A percentile compares a stretch with the other conserved stretches of the same genome.
Evolutionary conservation across 106 monocot species (phyloP).

Genomic region (Xerophyta viscosa): DNA sequence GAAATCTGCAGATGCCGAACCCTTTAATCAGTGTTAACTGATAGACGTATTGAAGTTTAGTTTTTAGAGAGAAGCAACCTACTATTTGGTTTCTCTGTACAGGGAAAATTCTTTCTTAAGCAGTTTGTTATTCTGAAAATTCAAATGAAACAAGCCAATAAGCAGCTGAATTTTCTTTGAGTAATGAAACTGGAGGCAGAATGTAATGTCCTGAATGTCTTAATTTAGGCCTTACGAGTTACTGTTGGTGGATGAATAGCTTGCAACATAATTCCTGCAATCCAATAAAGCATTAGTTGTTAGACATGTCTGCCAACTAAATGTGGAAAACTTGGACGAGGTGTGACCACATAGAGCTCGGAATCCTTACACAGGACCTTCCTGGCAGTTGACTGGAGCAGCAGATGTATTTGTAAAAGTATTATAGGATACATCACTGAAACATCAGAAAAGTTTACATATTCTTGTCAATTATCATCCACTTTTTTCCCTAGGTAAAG

Average conservation of each 20-base stretch:
- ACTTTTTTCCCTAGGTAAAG: too few species aligned
- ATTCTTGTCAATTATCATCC: too few species aligned
- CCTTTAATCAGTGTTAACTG: too few species aligned
- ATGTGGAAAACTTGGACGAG: too few species aligned
- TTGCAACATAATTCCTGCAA: constrained; percentile 38
- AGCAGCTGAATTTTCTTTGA: not conserved
- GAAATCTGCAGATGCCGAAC: too few species aligned
- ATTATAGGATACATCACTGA: constrained; percentile 78
- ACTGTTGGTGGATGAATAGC: constrained; percentile 32
- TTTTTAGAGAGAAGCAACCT: too few species aligned
- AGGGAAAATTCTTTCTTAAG: constrained; percentile 34
- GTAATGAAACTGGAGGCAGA: too few species aligned
- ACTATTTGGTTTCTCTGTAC: constrained; percentile 32
- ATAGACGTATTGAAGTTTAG: too few species aligned
- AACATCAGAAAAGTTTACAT: too few species aligned
- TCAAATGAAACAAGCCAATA: not conserved
- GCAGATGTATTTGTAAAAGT: constrained; percentile 27
- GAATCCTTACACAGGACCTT: constrained; percentile 36
- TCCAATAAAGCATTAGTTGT: too few species aligned
- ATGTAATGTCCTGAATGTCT: too few species aligned
- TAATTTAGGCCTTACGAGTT: constrained; percentile 29
- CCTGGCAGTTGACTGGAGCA: constrained; percentile 28
- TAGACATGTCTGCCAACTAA: not conserved
- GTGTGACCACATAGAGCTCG: too few species aligned
- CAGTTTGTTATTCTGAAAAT: constrained; percentile 28